Evolutionary conservation across 2,329 filamentous ascomycete genomes (phyloP), one percentile per base, ranked within the genome.

Genomic region (Phialophora verrucosa): DNA sequence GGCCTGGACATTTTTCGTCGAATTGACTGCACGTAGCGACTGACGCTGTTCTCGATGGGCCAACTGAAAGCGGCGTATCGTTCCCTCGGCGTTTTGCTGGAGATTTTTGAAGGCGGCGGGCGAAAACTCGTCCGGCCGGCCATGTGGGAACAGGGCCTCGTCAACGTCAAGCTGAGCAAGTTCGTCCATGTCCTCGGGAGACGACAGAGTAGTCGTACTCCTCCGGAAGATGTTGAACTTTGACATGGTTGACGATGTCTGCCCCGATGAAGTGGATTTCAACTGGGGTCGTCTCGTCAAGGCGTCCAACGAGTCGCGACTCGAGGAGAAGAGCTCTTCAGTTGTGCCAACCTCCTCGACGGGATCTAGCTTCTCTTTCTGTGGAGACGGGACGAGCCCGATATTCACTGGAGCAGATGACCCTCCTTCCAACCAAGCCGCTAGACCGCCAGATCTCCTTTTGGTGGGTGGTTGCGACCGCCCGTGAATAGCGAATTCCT

Each of bases 101-200:
- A 89, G 80, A 63, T 83, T 82, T 72, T 87, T 82, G 76, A 87
- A 84, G 1, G 84, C 83, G 50, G 83, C 81, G 4, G 85, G 83
- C 1, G 81, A 81, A 20, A 82, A 78, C 2, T 83, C 78, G 67
- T 84, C 79, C 14, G 79, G 75, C 0, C 81, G 78, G 2, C 82
- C 83, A 42, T 83, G 76, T 5, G 85, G 84, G 70, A 86, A 87
- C 49, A 88, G 80, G 5, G 83, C 78, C 31, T 80, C 78, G 42
- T 79, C 77, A 69, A 88, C 82, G 74, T 87, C 84, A 51, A 88
- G 74, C 62, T 82, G 83, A 7, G 85, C 75, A 27, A 88, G 76
- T 64, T 85, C 82, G 71, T 88, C 85, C 47, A 78, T 74, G 62
- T 77, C 78, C 6, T 73, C 68, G 2, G 72, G 47, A 51, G 71